phyloP scores from a whole-genome alignment of 2,329 filamentous ascomycete genomes.

The Elsinoe fawcettii region DNA sequence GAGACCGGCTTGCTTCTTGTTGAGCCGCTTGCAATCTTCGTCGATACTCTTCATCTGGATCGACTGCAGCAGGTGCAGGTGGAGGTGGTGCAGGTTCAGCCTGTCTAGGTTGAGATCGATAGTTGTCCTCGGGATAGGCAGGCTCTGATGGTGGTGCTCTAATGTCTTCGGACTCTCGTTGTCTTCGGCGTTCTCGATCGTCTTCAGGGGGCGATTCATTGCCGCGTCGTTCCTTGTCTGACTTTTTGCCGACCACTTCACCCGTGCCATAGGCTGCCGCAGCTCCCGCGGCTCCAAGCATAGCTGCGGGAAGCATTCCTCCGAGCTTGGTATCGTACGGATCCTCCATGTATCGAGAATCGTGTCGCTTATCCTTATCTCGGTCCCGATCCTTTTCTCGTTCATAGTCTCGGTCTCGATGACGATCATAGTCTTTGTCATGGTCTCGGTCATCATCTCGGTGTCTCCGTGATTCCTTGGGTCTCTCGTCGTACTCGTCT shows the following conservation, averaged over 20 bases:
- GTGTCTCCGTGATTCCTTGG: neutral
- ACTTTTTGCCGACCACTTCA: constrained; percentile 15
- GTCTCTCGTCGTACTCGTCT: constrained; percentile 12
- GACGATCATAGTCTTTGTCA: constrained; percentile 16
- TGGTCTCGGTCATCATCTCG: constrained; percentile 17
- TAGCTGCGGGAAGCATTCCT: constrained; percentile 19
- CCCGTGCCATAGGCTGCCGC: constrained; percentile 18
- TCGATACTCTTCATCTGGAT: constrained; percentile 45
- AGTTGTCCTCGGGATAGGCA: constrained; percentile 2
- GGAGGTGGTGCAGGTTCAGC: neutral
- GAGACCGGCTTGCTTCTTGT: constrained; percentile 13
- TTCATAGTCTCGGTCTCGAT: constrained; percentile 18
- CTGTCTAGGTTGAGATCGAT: constrained; percentile 16
- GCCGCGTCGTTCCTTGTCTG: constrained; percentile 22
- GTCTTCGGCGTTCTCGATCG: constrained; percentile 20
- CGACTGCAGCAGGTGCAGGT: constrained; percentile 29
- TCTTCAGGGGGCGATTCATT: constrained; percentile 17
- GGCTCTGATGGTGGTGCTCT: neutral
- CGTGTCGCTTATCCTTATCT: constrained; percentile 22
- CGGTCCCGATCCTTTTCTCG: constrained; percentile 21
- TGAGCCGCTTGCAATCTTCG: constrained; percentile 38
- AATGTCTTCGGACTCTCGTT: constrained; percentile 13
- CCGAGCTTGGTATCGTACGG: constrained; percentile 18
- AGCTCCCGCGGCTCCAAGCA: constrained; percentile 18
- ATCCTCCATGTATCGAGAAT: constrained; percentile 23